phyloP scores from a whole-genome alignment of 148 eudicot genomes.

The Polygonum maritimum region DNA sequence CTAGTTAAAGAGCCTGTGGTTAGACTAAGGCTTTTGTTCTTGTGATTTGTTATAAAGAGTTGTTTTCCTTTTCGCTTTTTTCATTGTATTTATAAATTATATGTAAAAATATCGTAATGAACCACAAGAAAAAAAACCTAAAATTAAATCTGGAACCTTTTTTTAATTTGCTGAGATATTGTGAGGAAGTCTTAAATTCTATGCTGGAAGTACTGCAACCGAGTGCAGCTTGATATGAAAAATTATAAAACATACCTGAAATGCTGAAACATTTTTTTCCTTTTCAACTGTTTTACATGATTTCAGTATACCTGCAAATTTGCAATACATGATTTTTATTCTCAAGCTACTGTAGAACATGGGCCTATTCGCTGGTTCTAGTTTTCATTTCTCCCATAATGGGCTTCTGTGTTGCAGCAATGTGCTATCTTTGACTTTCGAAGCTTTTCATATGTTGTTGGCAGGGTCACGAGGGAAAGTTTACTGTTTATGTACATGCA shows the following conservation, averaged over 20 bases:
- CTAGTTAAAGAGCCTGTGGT: neutral
- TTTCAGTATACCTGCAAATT: neutral
- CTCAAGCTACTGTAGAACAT: conserved; percentile 1
- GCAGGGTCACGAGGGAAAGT: conserved; percentile 87
- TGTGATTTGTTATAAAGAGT: no score
- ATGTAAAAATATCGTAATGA: no score
- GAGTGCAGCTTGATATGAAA: neutral
- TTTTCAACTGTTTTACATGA: neutral
- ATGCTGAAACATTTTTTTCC: neutral
- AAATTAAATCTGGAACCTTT: neutral
- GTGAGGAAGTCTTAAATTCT: neutral
- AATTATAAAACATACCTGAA: neutral
- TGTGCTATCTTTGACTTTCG: neutral
- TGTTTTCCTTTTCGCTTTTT: no score
- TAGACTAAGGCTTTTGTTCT: no score
- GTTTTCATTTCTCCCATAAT: neutral
- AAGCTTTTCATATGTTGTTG: conserved; percentile 18
- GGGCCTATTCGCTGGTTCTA: neutral
- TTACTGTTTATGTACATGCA: conserved; percentile 76
- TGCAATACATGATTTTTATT: neutral
- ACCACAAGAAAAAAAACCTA: no score
- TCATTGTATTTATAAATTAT: no score
- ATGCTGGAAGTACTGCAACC: neutral
- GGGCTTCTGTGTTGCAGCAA: neutral
- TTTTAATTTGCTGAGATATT: neutral